Conservation (phyloP, 2,329 filamentous ascomycete species). For the Trichoderma hamatum region DNA sequence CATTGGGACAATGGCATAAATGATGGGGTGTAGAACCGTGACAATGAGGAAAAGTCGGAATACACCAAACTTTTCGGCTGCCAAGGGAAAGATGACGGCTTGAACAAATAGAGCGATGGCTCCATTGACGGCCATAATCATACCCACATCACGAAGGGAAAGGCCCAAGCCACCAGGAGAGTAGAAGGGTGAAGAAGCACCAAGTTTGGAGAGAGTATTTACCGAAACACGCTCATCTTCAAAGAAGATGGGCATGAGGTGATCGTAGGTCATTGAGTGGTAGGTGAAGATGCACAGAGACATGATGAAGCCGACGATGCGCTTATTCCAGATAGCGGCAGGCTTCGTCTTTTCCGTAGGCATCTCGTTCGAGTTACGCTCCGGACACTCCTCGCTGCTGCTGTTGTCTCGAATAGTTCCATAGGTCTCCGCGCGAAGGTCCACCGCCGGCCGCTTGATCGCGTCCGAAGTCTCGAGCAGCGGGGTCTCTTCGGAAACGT, state of each 20-base stretch:
- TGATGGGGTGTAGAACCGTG: slow-evolving; percentile 62
- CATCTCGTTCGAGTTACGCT: slow-evolving; percentile 45
- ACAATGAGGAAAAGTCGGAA: slow-evolving; percentile 62
- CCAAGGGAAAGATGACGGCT: slow-evolving; percentile 62
- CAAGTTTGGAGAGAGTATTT: slow-evolving; percentile 40
- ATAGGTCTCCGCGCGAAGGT: slow-evolving; percentile 77
- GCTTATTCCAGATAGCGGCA: slow-evolving; percentile 55
- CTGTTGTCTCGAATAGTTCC: slow-evolving; percentile 62
- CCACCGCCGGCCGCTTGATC: slow-evolving; percentile 70
- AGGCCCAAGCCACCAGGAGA: slow-evolving; percentile 65
- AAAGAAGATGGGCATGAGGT: slow-evolving; percentile 88
- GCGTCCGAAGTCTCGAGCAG: slow-evolving; percentile 75
- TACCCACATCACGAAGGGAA: slow-evolving; percentile 63
- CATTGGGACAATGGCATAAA: slow-evolving; percentile 62
- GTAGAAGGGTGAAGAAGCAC: slow-evolving; percentile 52
- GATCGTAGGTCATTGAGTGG: slow-evolving; percentile 93
- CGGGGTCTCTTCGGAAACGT: slow-evolving; percentile 68
- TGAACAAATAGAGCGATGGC: slow-evolving; percentile 63
- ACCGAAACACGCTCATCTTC: slow-evolving; percentile 68
- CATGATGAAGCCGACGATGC: slow-evolving; percentile 75
- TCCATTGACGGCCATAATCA: slow-evolving; percentile 63
- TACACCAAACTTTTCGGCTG: slow-evolving; percentile 61
- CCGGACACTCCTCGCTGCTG: slow-evolving; percentile 45
- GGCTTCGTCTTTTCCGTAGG: slow-evolving; percentile 41
- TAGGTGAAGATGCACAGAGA: slow-evolving; percentile 90